Base-by-base conservation (phyloP, 129 eudicot species). In the Flaveria linearis region DNA sequence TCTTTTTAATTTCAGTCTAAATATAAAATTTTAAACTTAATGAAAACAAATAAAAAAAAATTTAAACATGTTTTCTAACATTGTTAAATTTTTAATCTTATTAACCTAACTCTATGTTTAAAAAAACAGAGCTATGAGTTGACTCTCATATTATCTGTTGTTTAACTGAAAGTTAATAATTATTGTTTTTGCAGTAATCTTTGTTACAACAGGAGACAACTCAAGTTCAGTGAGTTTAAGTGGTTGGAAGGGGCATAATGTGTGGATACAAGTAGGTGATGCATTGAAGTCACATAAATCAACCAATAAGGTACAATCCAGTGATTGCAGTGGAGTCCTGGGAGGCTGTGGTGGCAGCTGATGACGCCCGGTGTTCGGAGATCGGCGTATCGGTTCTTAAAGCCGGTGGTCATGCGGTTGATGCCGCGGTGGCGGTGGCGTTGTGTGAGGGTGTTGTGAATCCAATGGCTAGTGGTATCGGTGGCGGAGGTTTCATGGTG, bases 351-450 rank as follows among this genome's bases (percentile, higher is more conserved):
- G 98, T 93, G 76, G 98, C 98, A 1, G 98, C 98, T 11, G 98
- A 93, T 79, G 97, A 93, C 77, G 89, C 82, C 0, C 88, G 98
- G 11, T 93, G 98, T 84, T 93, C 98, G 1, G 82, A 87, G 72
- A 86, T 93, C 30, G 98, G 98, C 5, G 82, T 72, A 26, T 80
- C 84, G 25, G 33, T 82, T 20, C 95, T 93, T 45, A 74, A 70
- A 52, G 78, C 45, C 33, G 96, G 96, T 0, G 98, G 98, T 39
- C 96, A 93, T 70, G 98, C 98, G 0, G 96, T 93, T 23, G 96
- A 93, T 86, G 96, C 96, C 1, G 92, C 98, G 11, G 96, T 93
- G 46, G 88, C 91, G 0, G 88, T 96, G n/a, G 90, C 96, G n/a
- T 22, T 86, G 68, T 92, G 98, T 80, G 90, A 81, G 7, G 98